Base-by-base conservation (phyloP, 768 basidiomycete species). In the Mycena olivaceomarginata region DNA sequence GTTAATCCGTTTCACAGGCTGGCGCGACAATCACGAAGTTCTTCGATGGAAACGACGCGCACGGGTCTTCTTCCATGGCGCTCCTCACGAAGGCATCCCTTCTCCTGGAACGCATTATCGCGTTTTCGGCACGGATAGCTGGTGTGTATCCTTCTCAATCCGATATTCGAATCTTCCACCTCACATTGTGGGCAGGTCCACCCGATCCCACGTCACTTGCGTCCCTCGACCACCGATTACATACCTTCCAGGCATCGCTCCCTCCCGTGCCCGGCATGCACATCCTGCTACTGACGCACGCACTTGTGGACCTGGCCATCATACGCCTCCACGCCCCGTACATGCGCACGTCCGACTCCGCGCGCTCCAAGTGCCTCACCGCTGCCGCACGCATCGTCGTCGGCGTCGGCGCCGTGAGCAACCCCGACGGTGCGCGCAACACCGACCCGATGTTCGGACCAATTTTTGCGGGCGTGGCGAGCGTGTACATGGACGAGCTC, bases 291-390 rank as follows among this genome's bases (percentile, higher is more conserved):
- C 40, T 79, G 0, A 69, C 71, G 18, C 74, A 79, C 11, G 74
- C 71, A 0, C 63, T 76, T 16, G 65, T 62, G 16, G 72, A 79
- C n/a, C 25, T 73, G 20, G 74, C 78, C 2, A 63, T 73, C 51
- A 43, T 79, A 9, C 70, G 75, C 43, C 74, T 79, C 39, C 68
- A 79, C 57, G 70, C 78, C 9, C 67, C 74, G 4, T 72, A 67
- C 56, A 37, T 53, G 2, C 59, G 57, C 39, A 65, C 48, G 15
- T 63, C 77, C 20, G 70, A 63, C 16, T 1, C 51, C 2, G 48
- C 74, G 12, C 78, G 74, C 6, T 18, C n/a, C 12, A 67, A 76
- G 25, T 45, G 53, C 63, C 67, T 79, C 37, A 67, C 60, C 2
- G 74, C 78, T 5, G 78, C 71, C 2, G 56, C 20, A 0, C 70